Evolutionary conservation across 1,284 basidiomycete species (phyloP).

Genomic region (Ceratobasidium sp.): DNA sequence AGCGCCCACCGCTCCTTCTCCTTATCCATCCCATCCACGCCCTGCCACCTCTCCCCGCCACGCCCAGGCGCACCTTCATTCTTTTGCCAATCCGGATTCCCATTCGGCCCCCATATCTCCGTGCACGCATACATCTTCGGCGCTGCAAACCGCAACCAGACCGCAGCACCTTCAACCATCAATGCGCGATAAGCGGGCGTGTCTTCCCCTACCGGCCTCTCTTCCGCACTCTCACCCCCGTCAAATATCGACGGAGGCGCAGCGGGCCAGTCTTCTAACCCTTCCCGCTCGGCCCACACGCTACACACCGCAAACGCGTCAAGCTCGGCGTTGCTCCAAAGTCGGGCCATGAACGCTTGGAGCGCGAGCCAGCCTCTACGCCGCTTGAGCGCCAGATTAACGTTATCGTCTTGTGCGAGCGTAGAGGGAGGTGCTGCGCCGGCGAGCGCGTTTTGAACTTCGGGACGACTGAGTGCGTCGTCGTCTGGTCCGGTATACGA

Average conservation of each 20-base stretch:
- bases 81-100: slow-evolving; percentile 33
- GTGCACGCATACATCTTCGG: slow-evolving; percentile 33
- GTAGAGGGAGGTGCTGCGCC: background rate
- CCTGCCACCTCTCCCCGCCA: slow-evolving; percentile 34
- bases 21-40: slow-evolving; percentile 37
- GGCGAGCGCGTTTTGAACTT: slow-evolving; percentile 36
- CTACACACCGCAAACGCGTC: background rate
- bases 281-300: slow-evolving; percentile 36
- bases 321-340: slow-evolving; percentile 11
- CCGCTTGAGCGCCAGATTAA: slow-evolving; percentile 1
- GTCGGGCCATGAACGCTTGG: slow-evolving; percentile 23
- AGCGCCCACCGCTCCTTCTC: slow-evolving; percentile 41
- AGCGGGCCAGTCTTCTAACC: slow-evolving; percentile 34
- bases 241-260: slow-evolving; percentile 7
- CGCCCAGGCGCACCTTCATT: slow-evolving; percentile 29
- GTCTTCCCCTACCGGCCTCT: slow-evolving; percentile 5
- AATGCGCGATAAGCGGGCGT: slow-evolving; percentile 35
- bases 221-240: background rate
- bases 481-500: slow-evolving; percentile 14
- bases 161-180: slow-evolving; percentile 23
- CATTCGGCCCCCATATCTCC: slow-evolving; percentile 41
- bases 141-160: slow-evolving; percentile 16
- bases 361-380: slow-evolving; percentile 19
- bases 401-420: background rate
- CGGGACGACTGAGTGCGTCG: slow-evolving; percentile 10